Percentiles rank a stretch among this genome's conserved stretches.
These are phyloP conservation scores for Pleurotus giganteus DNA, from an alignment of 768 basidiomycete genomes.

Conservation along the genomic window DNA sequence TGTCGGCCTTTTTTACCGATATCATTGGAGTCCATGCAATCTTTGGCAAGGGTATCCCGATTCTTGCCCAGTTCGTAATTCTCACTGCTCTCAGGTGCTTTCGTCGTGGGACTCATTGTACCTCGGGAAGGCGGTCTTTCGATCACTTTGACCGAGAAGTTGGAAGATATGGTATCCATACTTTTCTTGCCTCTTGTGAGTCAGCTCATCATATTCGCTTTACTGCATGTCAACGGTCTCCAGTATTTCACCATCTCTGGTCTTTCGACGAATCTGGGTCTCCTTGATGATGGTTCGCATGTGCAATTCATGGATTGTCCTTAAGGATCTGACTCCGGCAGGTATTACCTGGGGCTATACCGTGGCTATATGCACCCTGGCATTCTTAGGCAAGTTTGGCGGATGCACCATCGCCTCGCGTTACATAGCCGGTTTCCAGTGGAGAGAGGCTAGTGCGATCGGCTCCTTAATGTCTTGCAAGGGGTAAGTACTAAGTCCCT, in stretches of 20 bases:
- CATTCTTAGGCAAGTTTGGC: constrained; percentile 87
- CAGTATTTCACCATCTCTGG: constrained; percentile 94
- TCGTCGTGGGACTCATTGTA: constrained; percentile 77
- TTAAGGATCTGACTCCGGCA: constrained; percentile 17
- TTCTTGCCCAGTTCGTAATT: background rate
- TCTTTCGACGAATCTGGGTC: constrained; percentile 81
- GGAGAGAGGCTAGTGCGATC: constrained; percentile 80
- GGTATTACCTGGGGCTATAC: constrained; percentile 89
- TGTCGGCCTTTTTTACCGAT: constrained; percentile 90
- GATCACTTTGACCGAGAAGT: constrained; percentile 85
- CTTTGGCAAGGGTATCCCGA: constrained; percentile 54
- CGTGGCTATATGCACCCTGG: constrained; percentile 71
- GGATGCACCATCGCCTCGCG: constrained; percentile 75
- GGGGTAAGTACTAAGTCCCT: constrained; percentile 48
- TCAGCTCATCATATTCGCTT: no score
- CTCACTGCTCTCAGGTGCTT: constrained; percentile 52
- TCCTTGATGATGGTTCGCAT: constrained; percentile 68
- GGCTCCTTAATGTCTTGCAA: constrained; percentile 96
- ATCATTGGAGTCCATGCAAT: constrained; percentile 90
- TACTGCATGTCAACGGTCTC: constrained; percentile 4
- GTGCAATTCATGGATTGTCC: background rate
- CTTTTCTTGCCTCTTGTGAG: constrained; percentile 84
- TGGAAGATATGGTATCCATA: constrained; percentile 94
- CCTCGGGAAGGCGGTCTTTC: constrained; percentile 88
- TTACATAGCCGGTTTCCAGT: constrained; percentile 66